These are phyloP conservation scores for Colletotrichum sp. DNA, from an alignment of 2,329 filamentous ascomycete genomes.

Conservation along the genomic window DNA sequence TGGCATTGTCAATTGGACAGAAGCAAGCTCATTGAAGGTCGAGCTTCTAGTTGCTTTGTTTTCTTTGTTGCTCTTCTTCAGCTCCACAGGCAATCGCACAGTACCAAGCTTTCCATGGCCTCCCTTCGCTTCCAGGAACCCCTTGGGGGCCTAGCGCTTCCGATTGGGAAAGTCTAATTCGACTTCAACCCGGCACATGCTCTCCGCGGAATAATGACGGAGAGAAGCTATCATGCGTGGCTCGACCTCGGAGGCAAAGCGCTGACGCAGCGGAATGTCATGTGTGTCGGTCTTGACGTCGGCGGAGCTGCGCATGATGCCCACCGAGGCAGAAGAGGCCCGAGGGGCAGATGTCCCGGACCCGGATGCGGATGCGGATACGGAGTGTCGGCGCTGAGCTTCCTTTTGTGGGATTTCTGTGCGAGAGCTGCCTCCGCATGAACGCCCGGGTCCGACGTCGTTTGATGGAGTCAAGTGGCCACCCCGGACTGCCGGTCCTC, in stretches of 20 bases:
- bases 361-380: slow-evolving; percentile 15
- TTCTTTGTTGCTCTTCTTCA: neutral
- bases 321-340: neutral
- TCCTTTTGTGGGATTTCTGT: neutral
- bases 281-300: neutral
- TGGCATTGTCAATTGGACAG: neutral
- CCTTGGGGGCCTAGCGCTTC: neutral
- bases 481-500: neutral
- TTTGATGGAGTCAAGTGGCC: neutral
- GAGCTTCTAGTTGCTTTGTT: neutral
- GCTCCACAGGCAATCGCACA: neutral
- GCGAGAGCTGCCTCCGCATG: neutral
- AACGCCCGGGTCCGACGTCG: neutral
- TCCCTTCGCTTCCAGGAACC: neutral
- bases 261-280: neutral
- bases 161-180: neutral
- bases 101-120: neutral
- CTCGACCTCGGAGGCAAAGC: neutral
- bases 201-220: neutral
- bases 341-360: neutral
- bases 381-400: neutral
- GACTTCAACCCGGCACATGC: neutral
- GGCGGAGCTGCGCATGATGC: neutral
- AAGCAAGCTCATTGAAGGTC: neutral
- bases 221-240: neutral